phyloP scores from a whole-genome alignment of 2,329 filamentous ascomycete species.

The Dothideomycetes sp. region DNA sequence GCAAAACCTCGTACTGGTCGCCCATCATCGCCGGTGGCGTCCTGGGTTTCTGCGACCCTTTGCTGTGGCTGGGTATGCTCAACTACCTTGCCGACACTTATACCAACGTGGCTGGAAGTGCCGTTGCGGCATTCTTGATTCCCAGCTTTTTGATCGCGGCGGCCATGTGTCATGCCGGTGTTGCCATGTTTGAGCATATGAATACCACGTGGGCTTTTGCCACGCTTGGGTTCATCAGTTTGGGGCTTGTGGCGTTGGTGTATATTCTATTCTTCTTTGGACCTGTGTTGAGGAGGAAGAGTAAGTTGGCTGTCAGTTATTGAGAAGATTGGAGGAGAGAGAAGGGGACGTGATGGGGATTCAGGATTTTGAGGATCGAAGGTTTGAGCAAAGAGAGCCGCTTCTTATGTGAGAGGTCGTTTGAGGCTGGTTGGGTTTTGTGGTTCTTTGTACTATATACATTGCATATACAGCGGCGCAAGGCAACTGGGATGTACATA shows the following conservation, averaged over 20 bases:
- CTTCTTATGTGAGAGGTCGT: too few species aligned
- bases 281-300: slow-evolving; percentile 3
- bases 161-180: slow-evolving; percentile 12
- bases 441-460: too few species aligned
- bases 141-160: slow-evolving; percentile 9
- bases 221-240: slow-evolving; percentile 7
- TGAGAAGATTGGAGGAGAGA: too few species aligned
- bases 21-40: slow-evolving; percentile 11
- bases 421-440: too few species aligned
- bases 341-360: too few species aligned
- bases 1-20: slow-evolving; percentile 3
- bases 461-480: too few species aligned
- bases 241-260: slow-evolving; percentile 7
- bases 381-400: too few species aligned
- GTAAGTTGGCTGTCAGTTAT: slow-evolving; percentile 9
- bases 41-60: slow-evolving; percentile 12
- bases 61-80: slow-evolving; percentile 12
- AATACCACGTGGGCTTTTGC: slow-evolving; percentile 11
- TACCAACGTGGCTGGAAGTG: slow-evolving; percentile 10
- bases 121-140: slow-evolving; percentile 11
- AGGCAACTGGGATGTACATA: too few species aligned
- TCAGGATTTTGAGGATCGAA: too few species aligned
- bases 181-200: slow-evolving; percentile 13
- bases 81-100: slow-evolving; percentile 10
- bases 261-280: slow-evolving; percentile 13